Conservation (phyloP, 1,284 basidiomycete genomes). For the Schizophyllum commune region DNA sequence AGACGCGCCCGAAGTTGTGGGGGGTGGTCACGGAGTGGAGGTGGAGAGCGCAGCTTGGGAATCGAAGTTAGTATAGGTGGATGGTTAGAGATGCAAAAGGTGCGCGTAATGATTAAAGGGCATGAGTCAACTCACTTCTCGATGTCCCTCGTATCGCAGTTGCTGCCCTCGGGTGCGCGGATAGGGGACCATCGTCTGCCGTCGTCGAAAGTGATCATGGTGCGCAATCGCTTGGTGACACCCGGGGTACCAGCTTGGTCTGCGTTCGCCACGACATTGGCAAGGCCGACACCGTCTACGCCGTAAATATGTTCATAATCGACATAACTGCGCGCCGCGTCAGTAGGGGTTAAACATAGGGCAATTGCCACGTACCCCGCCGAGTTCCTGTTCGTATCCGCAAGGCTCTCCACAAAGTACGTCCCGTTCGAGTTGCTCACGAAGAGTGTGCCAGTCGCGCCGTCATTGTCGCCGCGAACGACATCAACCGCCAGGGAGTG, state of each 20-base stretch:
- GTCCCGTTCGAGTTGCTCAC: constrained; percentile 93
- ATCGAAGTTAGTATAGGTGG: background rate
- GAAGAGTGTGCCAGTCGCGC: constrained; percentile 84
- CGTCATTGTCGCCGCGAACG: constrained; percentile 58
- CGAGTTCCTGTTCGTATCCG: constrained; percentile 86
- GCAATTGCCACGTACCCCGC: constrained; percentile 46
- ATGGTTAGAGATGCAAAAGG: constrained; percentile 59
- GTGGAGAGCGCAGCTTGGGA: constrained; percentile 67
- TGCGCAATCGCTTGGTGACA: constrained; percentile 62
- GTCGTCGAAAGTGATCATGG: constrained; percentile 88
- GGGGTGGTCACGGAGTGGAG: constrained; percentile 87
- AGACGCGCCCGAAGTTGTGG: constrained; percentile 90
- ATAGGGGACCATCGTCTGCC: constrained; percentile 78
- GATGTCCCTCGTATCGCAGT: constrained; percentile 53
- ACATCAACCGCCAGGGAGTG: constrained; percentile 95
- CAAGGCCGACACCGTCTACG: constrained; percentile 89
- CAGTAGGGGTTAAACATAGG: background rate
- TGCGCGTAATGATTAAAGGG: constrained; percentile 84
- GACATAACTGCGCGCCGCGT: constrained; percentile 31
- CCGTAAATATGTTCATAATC: constrained; percentile 92
- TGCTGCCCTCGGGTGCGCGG: constrained; percentile 56
- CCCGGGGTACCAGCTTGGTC: constrained; percentile 69
- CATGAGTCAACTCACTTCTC: constrained; percentile 80
- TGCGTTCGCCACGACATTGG: constrained; percentile 81
- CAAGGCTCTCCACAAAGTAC: constrained; percentile 87